Evolutionary conservation across 176 grass and related monocot genomes (phyloP).

Genomic region (Thalia dealbata): DNA sequence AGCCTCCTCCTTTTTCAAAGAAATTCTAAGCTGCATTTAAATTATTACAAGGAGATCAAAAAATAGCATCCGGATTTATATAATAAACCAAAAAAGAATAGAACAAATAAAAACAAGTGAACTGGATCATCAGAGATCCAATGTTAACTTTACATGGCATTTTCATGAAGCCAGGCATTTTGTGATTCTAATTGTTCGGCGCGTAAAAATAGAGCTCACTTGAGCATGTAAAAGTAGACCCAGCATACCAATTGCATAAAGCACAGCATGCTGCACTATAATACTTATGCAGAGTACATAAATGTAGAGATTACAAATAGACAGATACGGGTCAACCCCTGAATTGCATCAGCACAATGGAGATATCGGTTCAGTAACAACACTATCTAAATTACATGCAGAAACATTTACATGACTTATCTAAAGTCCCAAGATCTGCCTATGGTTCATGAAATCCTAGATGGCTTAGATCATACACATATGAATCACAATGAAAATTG

Average conservation of each 20-base stretch:
- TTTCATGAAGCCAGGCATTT: neutral
- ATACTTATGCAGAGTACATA: neutral
- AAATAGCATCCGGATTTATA: neutral
- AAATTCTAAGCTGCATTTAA: constrained; percentile 64
- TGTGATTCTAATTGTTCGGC: too few species aligned
- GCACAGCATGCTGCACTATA: neutral
- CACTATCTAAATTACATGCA: neutral
- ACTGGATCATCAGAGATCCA: neutral
- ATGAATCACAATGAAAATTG: too few species aligned
- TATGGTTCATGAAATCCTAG: neutral
- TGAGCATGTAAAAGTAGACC: neutral
- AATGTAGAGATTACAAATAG: neutral
- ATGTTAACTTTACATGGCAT: neutral
- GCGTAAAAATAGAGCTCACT: neutral
- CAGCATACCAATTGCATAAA: neutral
- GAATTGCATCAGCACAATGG: neutral
- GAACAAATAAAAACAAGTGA: neutral
- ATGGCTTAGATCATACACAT: neutral
- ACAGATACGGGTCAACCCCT: neutral
- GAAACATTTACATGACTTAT: neutral
- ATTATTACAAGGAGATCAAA: constrained; percentile 4
- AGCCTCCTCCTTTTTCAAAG: constrained; percentile 67
- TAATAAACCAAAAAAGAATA: neutral
- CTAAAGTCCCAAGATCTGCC: neutral
- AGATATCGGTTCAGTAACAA: neutral